Percentiles rank a stretch among this genome's conserved stretches.
Evolutionary conservation across 2,329 filamentous ascomycete genomes (phyloP).

Genomic region (Moelleriella libera): DNA sequence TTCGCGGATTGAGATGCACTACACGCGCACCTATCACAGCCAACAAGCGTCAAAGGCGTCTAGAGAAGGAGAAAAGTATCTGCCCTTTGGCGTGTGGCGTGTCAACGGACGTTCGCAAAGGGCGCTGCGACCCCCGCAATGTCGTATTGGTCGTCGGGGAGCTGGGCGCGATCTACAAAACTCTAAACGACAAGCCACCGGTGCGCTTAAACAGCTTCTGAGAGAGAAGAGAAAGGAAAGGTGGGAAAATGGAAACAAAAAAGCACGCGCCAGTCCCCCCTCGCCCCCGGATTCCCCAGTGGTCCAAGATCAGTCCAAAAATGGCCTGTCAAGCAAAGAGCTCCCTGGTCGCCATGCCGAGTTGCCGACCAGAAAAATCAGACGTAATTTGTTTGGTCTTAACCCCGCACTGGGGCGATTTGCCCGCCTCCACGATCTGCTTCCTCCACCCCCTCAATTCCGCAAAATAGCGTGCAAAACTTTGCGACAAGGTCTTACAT

Average conservation of each 20-base stretch:
- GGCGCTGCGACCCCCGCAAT: neutral
- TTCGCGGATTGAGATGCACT: no score
- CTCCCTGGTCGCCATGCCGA: neutral
- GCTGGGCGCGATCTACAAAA: neutral
- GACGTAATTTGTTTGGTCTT: neutral
- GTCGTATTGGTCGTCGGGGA: neutral
- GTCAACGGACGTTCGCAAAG: no score
- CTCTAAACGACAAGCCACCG: neutral
- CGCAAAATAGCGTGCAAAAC: no score
- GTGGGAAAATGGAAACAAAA: no score
- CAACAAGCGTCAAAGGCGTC: no score
- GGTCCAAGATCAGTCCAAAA: neutral
- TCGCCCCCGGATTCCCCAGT: neutral
- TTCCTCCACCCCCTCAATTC: neutral
- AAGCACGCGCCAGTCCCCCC: no score
- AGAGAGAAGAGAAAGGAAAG: no score
- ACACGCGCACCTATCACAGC: no score
- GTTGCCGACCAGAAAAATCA: neutral
- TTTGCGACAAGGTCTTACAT: no score
- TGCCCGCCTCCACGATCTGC: neutral
- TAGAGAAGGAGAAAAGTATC: no score
- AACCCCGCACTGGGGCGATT: neutral
- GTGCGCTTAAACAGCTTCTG: no score
- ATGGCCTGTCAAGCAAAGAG: neutral
- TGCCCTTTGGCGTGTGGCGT: no score